phyloP scores from a whole-genome alignment of 768 basidiomycete genomes.

The Holtermanniella nyarrowii region DNA sequence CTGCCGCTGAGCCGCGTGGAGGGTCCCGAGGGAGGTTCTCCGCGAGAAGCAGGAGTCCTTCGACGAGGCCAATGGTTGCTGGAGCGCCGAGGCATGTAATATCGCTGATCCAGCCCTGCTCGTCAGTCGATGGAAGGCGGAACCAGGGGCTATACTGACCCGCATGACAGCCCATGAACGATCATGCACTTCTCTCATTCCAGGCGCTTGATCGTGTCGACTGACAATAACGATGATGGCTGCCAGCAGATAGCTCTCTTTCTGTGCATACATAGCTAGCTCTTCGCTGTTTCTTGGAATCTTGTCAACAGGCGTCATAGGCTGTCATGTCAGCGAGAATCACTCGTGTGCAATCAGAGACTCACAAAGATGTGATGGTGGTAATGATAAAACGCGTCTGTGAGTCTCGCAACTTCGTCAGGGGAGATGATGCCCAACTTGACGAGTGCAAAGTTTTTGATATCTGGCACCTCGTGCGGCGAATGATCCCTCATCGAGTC shows the following conservation, averaged over 20 bases:
- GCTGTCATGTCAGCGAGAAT: constrained; percentile 10
- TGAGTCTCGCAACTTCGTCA: constrained; percentile 18
- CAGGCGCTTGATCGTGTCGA: constrained; percentile 15
- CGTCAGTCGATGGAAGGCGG: not conserved
- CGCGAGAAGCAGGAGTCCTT: constrained; percentile 31
- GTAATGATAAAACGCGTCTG: constrained; percentile 27
- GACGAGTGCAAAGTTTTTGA: constrained; percentile 21
- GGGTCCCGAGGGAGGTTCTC: constrained; percentile 36
- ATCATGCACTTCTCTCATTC: constrained; percentile 27
- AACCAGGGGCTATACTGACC: constrained; percentile 12
- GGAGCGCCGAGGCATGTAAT: constrained; percentile 32
- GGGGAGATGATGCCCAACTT: constrained; percentile 24
- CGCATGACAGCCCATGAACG: constrained; percentile 27
- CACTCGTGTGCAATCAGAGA: not conserved
- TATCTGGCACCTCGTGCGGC: not conserved
- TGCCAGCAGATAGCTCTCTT: constrained; percentile 27
- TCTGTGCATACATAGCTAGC: constrained; percentile 23
- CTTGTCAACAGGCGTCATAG: constrained; percentile 22
- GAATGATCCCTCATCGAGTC: not conserved
- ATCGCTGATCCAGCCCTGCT: constrained; percentile 33
- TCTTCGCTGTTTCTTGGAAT: constrained; percentile 23
- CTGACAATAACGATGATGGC: constrained; percentile 38
- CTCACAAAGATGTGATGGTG: constrained; percentile 37
- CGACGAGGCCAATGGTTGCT: constrained; percentile 32
- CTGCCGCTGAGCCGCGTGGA: not conserved